Evolutionary conservation across 768 basidiomycete species (phyloP).

Genomic region (Lentinula sp.): DNA sequence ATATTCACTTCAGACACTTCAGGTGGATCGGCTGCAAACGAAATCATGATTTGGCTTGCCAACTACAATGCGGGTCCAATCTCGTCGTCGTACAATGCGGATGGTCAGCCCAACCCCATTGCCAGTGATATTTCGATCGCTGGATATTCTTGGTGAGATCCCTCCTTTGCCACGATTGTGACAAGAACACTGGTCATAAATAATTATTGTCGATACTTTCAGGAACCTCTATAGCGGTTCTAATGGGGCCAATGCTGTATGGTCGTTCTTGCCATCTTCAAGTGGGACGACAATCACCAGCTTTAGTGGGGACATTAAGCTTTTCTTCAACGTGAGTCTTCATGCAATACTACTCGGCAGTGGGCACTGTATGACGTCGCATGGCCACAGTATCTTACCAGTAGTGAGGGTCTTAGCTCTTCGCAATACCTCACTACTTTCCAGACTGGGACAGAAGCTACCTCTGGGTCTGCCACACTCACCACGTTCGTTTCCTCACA

Average conservation of each 20-base stretch:
- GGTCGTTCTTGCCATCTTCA: background rate
- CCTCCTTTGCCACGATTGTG: background rate
- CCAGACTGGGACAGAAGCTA: conserved; percentile 62
- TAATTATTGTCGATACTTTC: conserved; percentile 11
- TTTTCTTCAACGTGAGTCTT: background rate
- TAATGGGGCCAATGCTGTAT: conserved; percentile 2
- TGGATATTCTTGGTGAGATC: conserved; percentile 41
- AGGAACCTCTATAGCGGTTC: conserved; percentile 5
- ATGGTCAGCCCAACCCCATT: conserved; percentile 41
- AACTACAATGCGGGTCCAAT: conserved; percentile 55
- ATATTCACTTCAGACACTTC: conserved; percentile 50
- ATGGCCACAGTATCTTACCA: conserved; percentile 41
- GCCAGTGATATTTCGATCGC: conserved; percentile 37
- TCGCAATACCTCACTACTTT: conserved; percentile 53
- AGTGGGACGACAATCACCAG: conserved; percentile 21
- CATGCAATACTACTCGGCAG: conserved; percentile 15
- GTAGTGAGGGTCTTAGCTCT: conserved; percentile 34
- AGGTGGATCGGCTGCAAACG: conserved; percentile 40
- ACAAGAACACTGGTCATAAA: background rate
- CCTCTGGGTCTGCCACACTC: conserved; percentile 47
- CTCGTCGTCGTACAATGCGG: conserved; percentile 37
- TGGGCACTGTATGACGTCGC: conserved; percentile 27
- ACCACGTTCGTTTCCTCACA: conserved; percentile 37
- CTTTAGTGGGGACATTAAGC: conserved; percentile 3
- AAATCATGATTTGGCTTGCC: conserved; percentile 65